Conservation (phyloP, 192 early-diverging fungal species). For the Backusella tuberculispora region DNA sequence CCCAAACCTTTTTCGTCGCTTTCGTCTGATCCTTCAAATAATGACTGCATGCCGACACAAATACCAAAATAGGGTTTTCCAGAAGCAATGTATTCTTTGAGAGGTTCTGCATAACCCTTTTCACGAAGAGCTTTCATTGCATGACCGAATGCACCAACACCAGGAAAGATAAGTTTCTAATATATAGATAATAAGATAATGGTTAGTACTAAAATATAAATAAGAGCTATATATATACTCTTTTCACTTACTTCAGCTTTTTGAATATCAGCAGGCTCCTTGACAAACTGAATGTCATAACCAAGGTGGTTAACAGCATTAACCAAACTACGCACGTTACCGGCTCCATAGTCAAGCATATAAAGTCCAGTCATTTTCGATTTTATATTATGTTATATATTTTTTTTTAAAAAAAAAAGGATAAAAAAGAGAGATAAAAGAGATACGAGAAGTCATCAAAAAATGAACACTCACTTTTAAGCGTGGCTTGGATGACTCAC, state of each 20-base stretch:
- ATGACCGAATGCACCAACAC: constrained; percentile 96
- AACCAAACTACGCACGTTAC: constrained; percentile 95
- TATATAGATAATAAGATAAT: background rate
- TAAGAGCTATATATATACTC: background rate
- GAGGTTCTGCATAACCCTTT: constrained; percentile 80
- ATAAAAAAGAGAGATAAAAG: background rate
- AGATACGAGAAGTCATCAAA: background rate
- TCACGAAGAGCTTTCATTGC: constrained; percentile 79
- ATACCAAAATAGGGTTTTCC: constrained; percentile 97
- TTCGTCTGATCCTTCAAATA: constrained; percentile 93
- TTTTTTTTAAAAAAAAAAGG: background rate
- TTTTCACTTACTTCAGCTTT: constrained; percentile 78
- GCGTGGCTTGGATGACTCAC: constrained; percentile 24
- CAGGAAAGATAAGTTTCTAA: constrained; percentile 98
- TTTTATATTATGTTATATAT: too few relatives aligned
- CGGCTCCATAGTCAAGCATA: constrained; percentile 99
- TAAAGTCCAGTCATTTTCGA: constrained; percentile 60
- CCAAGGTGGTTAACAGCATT: constrained; percentile 95
- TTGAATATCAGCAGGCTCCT: constrained; percentile 77
- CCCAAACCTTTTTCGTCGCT: constrained; percentile 79
- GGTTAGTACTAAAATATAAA: background rate
- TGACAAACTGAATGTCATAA: constrained; percentile 78
- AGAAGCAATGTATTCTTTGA: constrained; percentile 81
- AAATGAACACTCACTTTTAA: background rate
- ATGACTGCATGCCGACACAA: constrained; percentile 96